phyloP scores from a whole-genome alignment of 2,329 filamentous ascomycete genomes.

The Xylaria sp. region DNA sequence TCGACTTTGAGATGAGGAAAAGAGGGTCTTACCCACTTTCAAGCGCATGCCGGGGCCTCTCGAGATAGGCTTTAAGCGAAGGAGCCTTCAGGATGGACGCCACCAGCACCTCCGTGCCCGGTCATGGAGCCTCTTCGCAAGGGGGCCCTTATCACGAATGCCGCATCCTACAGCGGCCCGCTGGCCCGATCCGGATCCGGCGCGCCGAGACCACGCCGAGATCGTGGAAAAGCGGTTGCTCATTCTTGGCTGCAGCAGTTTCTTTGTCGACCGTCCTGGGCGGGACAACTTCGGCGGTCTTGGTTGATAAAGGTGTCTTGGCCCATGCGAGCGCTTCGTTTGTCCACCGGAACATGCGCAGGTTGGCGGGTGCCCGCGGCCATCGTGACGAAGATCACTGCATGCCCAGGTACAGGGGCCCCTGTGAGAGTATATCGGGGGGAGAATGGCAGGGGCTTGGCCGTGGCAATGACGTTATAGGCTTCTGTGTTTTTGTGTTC shows the following conservation, averaged over 20 bases:
- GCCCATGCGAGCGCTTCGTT: conserved; percentile 10
- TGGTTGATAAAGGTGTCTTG: conserved; percentile 20
- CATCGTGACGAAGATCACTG: conserved; percentile 19
- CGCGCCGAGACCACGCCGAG: conserved; percentile 27
- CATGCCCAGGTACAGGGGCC: conserved; percentile 21
- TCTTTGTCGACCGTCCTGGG: neutral
- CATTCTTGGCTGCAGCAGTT: conserved; percentile 23
- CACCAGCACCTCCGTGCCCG: conserved; percentile 17
- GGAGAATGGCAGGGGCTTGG: neutral
- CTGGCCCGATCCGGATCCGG: conserved; percentile 28
- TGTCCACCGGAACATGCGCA: conserved; percentile 17
- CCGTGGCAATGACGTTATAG: conserved; percentile 8
- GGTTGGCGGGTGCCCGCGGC: neutral
- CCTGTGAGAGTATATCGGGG: neutral
- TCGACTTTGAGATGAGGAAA: conserved; percentile 7
- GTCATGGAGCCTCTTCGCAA: conserved; percentile 7
- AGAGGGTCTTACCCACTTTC: conserved; percentile 24
- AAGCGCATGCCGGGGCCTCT: conserved; percentile 5
- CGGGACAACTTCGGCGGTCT: conserved; percentile 24
- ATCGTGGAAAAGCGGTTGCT: conserved; percentile 11
- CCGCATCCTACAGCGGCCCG: conserved; percentile 21
- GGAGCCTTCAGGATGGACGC: neutral
- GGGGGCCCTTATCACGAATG: conserved; percentile 11
- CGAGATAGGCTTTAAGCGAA: neutral
- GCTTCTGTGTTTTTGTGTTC: neutral